phyloP scores from a whole-genome alignment of 2,329 filamentous ascomycete genomes.

The Chaetomium sp. region DNA sequence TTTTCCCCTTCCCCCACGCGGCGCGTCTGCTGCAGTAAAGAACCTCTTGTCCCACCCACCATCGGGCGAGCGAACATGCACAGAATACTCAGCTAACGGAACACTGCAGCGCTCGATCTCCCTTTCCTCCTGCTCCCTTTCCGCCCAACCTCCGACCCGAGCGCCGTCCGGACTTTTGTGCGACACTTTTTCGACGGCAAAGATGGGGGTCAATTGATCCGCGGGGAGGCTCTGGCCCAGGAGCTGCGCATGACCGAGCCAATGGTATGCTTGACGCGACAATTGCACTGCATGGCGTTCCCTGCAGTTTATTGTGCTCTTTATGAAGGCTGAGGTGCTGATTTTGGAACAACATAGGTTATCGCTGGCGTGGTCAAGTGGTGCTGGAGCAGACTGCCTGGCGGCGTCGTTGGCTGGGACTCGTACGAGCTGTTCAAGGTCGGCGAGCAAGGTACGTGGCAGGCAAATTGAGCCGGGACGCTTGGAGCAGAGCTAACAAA shows the following conservation, averaged over 20 bases:
- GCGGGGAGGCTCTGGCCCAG: constrained; percentile 66
- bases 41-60: too few relatives aligned
- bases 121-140: constrained; percentile 94
- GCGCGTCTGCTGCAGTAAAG: too few relatives aligned
- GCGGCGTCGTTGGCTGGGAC: constrained; percentile 93
- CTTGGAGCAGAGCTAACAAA: not conserved
- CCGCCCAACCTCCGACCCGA: constrained; percentile 85
- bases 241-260: constrained; percentile 90
- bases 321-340: constrained; percentile 16
- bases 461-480: not conserved
- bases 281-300: not conserved
- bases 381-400: constrained; percentile 91
- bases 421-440: constrained; percentile 94
- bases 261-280: constrained; percentile 56
- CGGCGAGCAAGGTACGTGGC: constrained; percentile 71
- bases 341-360: constrained; percentile 49
- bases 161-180: constrained; percentile 84
- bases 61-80: too few relatives aligned
- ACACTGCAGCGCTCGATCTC: constrained; percentile 65
- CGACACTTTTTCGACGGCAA: constrained; percentile 80
- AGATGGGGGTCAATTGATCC: constrained; percentile 57
- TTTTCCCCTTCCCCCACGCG: too few relatives aligned
- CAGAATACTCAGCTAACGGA: constrained; percentile 12
- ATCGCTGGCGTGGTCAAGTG: constrained; percentile 93
- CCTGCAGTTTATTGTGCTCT: not conserved